Evolutionary conservation across 176 grass and related monocot species (phyloP).

Genomic region (Zoysia japonica): DNA sequence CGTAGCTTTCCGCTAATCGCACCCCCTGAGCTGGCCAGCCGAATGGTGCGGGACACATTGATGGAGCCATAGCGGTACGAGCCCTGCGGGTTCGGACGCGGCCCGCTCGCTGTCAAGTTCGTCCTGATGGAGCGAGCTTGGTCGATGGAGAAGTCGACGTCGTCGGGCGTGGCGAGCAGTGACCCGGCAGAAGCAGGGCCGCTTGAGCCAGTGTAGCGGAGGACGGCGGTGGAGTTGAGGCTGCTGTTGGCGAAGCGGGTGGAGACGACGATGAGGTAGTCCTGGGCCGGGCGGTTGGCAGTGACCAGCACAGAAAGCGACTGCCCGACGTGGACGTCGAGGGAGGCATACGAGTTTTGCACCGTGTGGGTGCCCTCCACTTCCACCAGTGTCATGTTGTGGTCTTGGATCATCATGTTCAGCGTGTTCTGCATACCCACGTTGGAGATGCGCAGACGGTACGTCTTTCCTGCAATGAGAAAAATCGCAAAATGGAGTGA

Average conservation of each 20-base stretch:
- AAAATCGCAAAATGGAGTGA: neutral
- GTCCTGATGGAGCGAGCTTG: conserved; percentile 79
- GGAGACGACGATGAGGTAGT: conserved; percentile 69
- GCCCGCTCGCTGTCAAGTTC: conserved; percentile 87
- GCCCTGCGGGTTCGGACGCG: conserved; percentile 87
- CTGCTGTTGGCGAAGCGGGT: conserved; percentile 53
- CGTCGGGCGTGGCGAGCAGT: conserved; percentile 8
- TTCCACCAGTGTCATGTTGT: conserved; percentile 75
- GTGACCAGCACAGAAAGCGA: conserved; percentile 73
- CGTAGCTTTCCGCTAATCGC: conserved; percentile 50
- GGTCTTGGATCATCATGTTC: conserved; percentile 59
- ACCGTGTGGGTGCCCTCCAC: conserved; percentile 86
- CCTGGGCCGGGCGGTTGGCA: conserved; percentile 37
- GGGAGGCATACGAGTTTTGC: conserved; percentile 65
- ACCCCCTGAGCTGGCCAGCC: conserved; percentile 60
- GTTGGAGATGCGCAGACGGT: conserved; percentile 79
- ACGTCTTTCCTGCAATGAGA: conserved; percentile 56
- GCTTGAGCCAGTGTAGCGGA: conserved; percentile 55
- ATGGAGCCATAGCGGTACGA: conserved; percentile 91
- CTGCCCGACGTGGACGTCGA: conserved; percentile 80
- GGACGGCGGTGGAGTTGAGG: conserved; percentile 49
- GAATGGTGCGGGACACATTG: conserved; percentile 73
- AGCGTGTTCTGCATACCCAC: conserved; percentile 69
- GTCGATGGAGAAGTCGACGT: conserved; percentile 49
- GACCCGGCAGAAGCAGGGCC: neutral